phyloP scores from a whole-genome alignment of 352 stramenopile species.

The Globisporangium splendens region DNA sequence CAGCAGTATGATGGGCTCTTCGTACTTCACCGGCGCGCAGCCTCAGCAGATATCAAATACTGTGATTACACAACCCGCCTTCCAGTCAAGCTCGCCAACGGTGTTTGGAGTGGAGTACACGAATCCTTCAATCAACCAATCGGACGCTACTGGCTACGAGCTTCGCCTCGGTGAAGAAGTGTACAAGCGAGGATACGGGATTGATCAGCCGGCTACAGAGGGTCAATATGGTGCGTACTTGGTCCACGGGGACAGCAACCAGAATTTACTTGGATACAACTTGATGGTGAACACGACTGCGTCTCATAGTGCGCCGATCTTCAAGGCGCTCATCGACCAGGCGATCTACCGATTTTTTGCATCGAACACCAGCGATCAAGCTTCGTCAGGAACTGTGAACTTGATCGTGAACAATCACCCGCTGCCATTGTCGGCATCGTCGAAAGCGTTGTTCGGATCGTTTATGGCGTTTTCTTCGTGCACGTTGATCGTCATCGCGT shows the following conservation, averaged over 20 bases:
- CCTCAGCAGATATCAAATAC: no score
- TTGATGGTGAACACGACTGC: conserved; percentile 47
- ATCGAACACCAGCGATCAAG: no score
- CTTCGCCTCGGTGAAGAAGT: conserved; percentile 4
- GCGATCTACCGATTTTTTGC: not conserved
- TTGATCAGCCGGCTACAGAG: no score
- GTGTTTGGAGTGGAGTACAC: conserved; percentile 3
- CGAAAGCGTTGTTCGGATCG: conserved; percentile 10
- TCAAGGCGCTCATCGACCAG: conserved; percentile 35
- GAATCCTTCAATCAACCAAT: conserved; percentile 20
- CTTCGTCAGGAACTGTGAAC: no score
- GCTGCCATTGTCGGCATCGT: conserved; percentile 34
- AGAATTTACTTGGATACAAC: conserved; percentile 38
- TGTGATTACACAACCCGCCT: not conserved
- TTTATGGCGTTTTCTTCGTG: conserved; percentile 41
- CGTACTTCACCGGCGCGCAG: no score
- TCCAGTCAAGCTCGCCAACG: not conserved
- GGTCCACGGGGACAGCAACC: conserved; percentile 18
- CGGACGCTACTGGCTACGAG: conserved; percentile 15
- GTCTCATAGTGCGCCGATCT: conserved; percentile 35
- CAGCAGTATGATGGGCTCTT: no score
- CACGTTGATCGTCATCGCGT: conserved; percentile 71
- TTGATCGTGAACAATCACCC: conserved; percentile 46
- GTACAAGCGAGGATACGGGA: conserved; percentile 1
- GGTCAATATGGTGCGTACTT: conserved; percentile 37